phyloP scores from a whole-genome alignment of 345 rosid genomes.

The Gossypium sturtianum region DNA sequence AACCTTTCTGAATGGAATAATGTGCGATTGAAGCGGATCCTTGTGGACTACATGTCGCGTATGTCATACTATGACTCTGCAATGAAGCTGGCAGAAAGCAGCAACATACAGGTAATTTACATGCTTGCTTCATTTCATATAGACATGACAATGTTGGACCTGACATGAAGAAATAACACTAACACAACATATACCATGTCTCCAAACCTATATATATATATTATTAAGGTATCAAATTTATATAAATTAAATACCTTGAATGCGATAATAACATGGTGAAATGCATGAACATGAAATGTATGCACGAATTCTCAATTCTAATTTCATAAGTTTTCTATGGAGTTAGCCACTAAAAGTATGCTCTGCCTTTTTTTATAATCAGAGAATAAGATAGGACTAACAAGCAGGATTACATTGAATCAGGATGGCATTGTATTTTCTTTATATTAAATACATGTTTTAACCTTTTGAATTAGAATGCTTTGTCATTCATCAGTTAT shows the following conservation, averaged over 20 bases:
- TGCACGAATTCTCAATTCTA: no score
- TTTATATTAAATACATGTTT: background rate
- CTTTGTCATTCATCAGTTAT: background rate
- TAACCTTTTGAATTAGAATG: background rate
- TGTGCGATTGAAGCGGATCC: conserved; percentile 67
- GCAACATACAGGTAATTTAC: conserved; percentile 56
- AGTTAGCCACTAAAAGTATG: background rate
- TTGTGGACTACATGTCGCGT: conserved; percentile 88
- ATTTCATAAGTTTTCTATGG: background rate
- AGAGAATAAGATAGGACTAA: background rate
- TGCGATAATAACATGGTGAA: no score
- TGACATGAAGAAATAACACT: no score
- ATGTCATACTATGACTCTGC: conserved; percentile 87
- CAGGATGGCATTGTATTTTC: background rate
- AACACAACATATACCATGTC: no score
- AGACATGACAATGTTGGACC: background rate
- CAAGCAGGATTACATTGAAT: background rate
- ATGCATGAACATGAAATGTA: no score
- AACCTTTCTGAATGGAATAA: conserved; percentile 69
- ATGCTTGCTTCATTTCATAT: conserved; percentile 3
- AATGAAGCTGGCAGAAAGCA: conserved; percentile 61
- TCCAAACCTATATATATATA: no score
- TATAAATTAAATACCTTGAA: no score
- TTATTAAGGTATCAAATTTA: no score
- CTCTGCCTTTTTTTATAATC: background rate